Percentiles rank a stretch among this genome's conserved stretches.
Conservation (phyloP, 2,329 filamentous ascomycete species). For the Paecilomyces formosus region DNA sequence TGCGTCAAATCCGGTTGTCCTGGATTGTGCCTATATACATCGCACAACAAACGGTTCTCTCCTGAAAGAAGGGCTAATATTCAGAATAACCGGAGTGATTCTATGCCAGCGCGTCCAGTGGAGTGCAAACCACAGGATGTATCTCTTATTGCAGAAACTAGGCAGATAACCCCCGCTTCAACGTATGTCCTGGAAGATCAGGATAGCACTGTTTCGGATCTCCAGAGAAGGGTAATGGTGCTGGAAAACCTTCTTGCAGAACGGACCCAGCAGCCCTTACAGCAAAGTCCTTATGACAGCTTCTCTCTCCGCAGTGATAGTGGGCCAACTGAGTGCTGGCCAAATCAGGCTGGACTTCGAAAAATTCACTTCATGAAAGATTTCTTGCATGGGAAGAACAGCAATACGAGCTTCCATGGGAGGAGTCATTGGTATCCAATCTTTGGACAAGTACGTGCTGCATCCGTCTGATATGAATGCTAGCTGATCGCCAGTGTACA, state of each 20-base stretch:
- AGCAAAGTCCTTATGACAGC: background rate
- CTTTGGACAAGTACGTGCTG: constrained; percentile 12
- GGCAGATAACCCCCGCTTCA: background rate
- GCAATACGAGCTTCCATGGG: constrained; percentile 21
- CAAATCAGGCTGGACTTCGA: constrained; percentile 15
- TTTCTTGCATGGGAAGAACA: constrained; percentile 23
- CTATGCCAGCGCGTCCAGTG: background rate
- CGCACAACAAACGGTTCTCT: background rate
- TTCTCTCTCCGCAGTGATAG: background rate
- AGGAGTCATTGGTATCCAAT: constrained; percentile 23
- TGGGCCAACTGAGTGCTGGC: constrained; percentile 7
- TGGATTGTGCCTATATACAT: background rate
- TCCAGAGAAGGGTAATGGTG: background rate
- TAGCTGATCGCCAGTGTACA: background rate
- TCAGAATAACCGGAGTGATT: background rate
- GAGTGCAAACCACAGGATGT: background rate
- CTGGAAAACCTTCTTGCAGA: background rate
- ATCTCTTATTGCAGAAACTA: background rate
- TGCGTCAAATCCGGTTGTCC: constrained; percentile 36
- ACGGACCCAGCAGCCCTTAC: background rate
- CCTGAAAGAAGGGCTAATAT: background rate
- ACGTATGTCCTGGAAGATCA: background rate
- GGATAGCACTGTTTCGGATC: background rate
- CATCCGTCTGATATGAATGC: background rate
- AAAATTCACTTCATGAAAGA: constrained; percentile 19